phyloP scores from a whole-genome alignment of 306 rosid genomes.

The Spatholobus suberectus region DNA sequence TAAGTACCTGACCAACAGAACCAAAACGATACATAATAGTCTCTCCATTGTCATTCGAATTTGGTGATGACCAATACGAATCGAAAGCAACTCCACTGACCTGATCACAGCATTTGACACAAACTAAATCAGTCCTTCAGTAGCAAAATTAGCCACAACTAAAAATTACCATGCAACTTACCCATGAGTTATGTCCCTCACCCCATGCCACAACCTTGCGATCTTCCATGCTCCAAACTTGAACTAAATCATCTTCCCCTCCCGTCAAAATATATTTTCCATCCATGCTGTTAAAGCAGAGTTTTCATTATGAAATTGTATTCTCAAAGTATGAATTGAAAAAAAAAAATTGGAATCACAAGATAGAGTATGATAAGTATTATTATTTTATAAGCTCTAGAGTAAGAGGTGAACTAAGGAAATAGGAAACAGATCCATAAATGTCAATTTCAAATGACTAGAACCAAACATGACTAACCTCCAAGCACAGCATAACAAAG shows the following conservation, averaged over 20 bases:
- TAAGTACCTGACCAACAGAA: constrained; percentile 93
- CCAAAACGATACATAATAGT: constrained; percentile 88
- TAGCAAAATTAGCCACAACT: constrained; percentile 28
- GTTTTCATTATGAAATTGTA: background rate
- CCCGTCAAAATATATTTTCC: constrained; percentile 96
- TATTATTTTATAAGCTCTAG: constrained; percentile 18
- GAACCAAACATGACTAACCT: constrained; percentile 59
- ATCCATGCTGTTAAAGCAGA: constrained; percentile 68
- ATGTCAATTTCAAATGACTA: constrained; percentile 30
- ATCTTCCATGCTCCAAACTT: constrained; percentile 99
- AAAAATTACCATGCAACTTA: constrained; percentile 50
- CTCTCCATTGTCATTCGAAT: constrained; percentile 76
- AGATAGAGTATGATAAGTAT: background rate
- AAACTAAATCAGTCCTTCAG: constrained; percentile 26
- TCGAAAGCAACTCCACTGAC: constrained; percentile 99
- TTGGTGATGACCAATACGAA: constrained; percentile 94
- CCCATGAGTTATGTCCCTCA: constrained; percentile 99
- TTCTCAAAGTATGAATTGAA: constrained; percentile 27
- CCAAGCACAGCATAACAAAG: constrained; percentile 97
- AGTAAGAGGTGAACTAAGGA: constrained; percentile 8
- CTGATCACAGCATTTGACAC: constrained; percentile 55
- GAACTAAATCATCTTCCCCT: constrained; percentile 99
- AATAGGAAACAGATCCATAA: constrained; percentile 33
- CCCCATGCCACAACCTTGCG: constrained; percentile 99
- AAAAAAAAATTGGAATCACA: background rate